Conservation (phyloP, 768 basidiomycete genomes). For the Mycena epipterygia region DNA sequence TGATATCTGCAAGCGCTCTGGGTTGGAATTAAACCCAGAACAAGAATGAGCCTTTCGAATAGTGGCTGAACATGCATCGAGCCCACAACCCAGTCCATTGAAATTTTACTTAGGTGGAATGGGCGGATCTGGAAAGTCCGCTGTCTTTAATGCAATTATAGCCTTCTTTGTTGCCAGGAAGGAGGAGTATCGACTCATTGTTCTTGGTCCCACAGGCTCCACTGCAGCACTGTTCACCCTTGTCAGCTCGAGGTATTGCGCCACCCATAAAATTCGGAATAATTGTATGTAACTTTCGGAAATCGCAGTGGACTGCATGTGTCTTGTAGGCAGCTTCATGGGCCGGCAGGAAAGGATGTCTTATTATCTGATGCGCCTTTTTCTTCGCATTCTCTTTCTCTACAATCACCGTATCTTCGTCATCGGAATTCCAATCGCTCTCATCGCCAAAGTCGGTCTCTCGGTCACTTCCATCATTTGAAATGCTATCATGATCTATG, state of each 20-base stretch:
- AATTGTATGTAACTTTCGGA: background rate
- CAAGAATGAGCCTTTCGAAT: slow-evolving; percentile 49
- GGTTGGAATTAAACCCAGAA: slow-evolving; percentile 39
- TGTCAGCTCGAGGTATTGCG: slow-evolving; percentile 41
- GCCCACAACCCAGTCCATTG: slow-evolving; percentile 23
- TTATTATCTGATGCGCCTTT: background rate
- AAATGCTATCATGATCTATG: background rate
- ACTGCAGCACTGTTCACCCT: slow-evolving; percentile 48
- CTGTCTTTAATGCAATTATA: slow-evolving; percentile 43
- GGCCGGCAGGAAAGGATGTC: background rate
- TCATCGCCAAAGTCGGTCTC: background rate
- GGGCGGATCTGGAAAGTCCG: slow-evolving; percentile 49
- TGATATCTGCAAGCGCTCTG: too few species aligned
- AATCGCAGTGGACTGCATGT: slow-evolving; percentile 14
- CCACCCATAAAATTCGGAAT: slow-evolving; percentile 47
- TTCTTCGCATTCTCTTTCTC: background rate
- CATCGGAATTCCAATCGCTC: background rate
- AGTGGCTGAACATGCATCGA: slow-evolving; percentile 40
- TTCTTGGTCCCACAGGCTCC: slow-evolving; percentile 49
- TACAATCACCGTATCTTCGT: background rate
- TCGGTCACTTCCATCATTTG: too few species aligned
- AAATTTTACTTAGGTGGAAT: slow-evolving; percentile 50
- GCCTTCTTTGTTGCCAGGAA: slow-evolving; percentile 36
- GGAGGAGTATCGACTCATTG: slow-evolving; percentile 37
- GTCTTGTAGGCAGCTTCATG: background rate